Percentiles rank a stretch among this genome's conserved stretches.
phyloP scores from a whole-genome alignment of 192 early-diverging fungal genomes.

The Mortierella alpina region DNA sequence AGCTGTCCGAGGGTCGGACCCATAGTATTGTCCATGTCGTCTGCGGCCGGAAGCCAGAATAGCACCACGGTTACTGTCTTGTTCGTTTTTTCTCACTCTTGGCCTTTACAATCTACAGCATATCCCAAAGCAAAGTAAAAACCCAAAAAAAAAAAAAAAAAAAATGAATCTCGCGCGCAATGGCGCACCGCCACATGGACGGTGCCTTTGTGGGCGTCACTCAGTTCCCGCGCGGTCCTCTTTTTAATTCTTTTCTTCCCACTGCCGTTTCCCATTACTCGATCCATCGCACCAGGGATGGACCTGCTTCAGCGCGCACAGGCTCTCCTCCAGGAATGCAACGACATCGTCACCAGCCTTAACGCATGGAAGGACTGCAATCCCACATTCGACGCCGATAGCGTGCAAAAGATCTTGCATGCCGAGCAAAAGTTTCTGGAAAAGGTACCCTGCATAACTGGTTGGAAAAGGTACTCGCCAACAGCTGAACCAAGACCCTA shows the following conservation, averaged over 20 bases:
- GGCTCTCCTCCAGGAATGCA: slow-evolving; percentile 40
- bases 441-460: not conserved
- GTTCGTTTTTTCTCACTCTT: not conserved
- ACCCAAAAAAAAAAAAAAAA: not conserved
- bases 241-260: not conserved
- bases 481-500: not conserved
- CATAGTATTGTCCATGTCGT: slow-evolving; percentile 21
- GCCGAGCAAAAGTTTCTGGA: slow-evolving; percentile 40
- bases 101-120: not conserved
- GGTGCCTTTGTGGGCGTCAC: not conserved
- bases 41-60: slow-evolving; percentile 22
- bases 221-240: not conserved
- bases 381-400: slow-evolving; percentile 25
- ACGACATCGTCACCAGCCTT: slow-evolving; percentile 33
- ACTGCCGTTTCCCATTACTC: not conserved
- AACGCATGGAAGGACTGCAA: slow-evolving; percentile 29
- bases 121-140: slow-evolving; percentile 5
- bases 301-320: slow-evolving; percentile 34
- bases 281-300: not conserved
- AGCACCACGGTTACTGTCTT: not conserved
- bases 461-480: not conserved
- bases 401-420: slow-evolving; percentile 25
- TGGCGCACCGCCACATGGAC: not conserved
- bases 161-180: too few species aligned
- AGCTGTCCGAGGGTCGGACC: slow-evolving; percentile 4